phyloP scores from a whole-genome alignment of 2,329 filamentous ascomycete species.

The Fusarium sambucinum region DNA sequence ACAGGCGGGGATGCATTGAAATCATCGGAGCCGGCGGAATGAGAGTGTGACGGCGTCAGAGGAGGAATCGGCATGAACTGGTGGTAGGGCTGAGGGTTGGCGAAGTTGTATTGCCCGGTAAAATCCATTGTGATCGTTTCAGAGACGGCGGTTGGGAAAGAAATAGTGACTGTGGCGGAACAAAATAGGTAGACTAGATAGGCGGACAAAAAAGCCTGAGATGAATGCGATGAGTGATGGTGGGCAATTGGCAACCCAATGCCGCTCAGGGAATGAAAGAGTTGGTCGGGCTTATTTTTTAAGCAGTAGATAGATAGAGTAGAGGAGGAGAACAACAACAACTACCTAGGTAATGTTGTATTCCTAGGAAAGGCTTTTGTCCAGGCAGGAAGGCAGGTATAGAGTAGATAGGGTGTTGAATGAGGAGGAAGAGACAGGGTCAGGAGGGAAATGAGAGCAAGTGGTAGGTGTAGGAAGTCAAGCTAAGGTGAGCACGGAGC shows the following conservation, averaged over 20 bases:
- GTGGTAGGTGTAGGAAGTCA: constrained; percentile 3
- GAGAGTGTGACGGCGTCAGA: constrained; percentile 67
- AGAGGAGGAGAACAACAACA: neutral
- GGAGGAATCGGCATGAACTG: constrained; percentile 67
- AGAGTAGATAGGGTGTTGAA: constrained; percentile 16
- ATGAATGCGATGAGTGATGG: constrained; percentile 5
- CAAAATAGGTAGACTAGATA: constrained; percentile 1
- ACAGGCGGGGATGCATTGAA: constrained; percentile 69
- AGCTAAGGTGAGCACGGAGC: constrained; percentile 14
- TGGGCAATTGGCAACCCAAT: constrained; percentile 15
- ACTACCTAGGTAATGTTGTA: constrained; percentile 16
- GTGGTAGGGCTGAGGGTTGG: constrained; percentile 63
- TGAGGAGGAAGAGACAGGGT: constrained; percentile 10
- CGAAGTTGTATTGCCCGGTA: constrained; percentile 61
- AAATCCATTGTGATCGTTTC: constrained; percentile 62
- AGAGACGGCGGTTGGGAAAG: constrained; percentile 8
- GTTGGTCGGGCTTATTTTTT: constrained; percentile 12
- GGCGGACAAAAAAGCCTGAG: constrained; percentile 1
- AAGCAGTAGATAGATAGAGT: constrained; percentile 10
- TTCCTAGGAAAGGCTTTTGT: constrained; percentile 18
- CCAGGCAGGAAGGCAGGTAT: constrained; percentile 11
- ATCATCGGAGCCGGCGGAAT: constrained; percentile 66
- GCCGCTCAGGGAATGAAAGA: constrained; percentile 1
- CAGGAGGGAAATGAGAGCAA: neutral
- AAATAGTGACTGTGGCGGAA: constrained; percentile 11